Base-by-base conservation (phyloP, 2,329 filamentous ascomycete genomes). In the Aureobasidium namibiae region DNA sequence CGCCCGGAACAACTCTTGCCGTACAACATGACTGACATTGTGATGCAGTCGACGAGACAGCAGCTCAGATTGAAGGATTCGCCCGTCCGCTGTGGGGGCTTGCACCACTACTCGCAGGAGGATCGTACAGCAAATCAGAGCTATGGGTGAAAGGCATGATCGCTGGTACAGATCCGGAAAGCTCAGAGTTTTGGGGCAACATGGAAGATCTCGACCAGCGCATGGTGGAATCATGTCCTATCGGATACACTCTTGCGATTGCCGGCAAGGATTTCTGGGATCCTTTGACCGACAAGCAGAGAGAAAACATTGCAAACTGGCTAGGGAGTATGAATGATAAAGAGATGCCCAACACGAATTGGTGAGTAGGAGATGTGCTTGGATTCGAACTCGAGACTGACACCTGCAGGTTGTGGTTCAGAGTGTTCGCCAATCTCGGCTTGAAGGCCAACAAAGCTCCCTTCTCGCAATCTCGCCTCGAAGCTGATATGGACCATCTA, bases 221-320 rank as follows among this genome's bases (percentile, higher is more conserved):
- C 26, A 92, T 92, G 89, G 89, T 92, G 2, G 89, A 92, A 70
- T 89, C 90, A 80, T 91, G 88, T 68, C 88, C 88, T 0, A 78
- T 92, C 61, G 89, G 88, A 0, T 92, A 84, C 66, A 83, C 87
- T 1, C 76, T 92, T 56, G 87, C 87, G 33, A 85, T 90, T 56
- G 87, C 85, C 34, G 77, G 79, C 29, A 73, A 70, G 76, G 78
- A 69, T 65, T 80, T 90, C 61, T 91, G 87, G 87, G 76, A 84
- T 14, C 82, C 80, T 1, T 74, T 92, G 66, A 82, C 78, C 2
- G 79, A 80, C 16, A 78, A 77, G 63, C 82, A 89, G 68, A 83
- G 80, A 66, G 73, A 68, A 11, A 89, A 90, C 69, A 77, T 92
- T 11, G 85, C 87, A 68, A 76, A 73, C 2, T 92, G 88, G 87